Evolutionary conservation across 345 rosid species (phyloP).

Genomic region (Adansonia digitata): DNA sequence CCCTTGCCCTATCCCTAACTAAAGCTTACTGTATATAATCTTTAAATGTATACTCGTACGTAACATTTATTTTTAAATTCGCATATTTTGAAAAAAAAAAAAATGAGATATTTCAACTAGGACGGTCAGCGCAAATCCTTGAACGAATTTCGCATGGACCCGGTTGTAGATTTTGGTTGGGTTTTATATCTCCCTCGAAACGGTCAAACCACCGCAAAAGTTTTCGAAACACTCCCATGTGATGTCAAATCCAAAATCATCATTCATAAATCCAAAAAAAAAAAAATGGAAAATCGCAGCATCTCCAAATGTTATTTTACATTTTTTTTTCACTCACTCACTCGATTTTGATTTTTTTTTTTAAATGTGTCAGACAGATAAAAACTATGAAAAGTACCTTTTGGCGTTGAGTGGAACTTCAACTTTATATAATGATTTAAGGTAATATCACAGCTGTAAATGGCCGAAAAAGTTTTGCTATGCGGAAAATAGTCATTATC

Average conservation of each 20-base stretch:
- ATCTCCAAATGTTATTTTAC: too few species aligned
- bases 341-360: too few species aligned
- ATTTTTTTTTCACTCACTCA: neutral
- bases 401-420: neutral
- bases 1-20: too few species aligned
- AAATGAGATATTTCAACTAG: neutral
- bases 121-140: neutral
- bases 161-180: neutral
- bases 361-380: neutral
- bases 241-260: neutral
- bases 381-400: too few species aligned
- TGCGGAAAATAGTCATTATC: too few species aligned
- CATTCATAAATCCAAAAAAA: neutral
- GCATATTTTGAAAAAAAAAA: too few species aligned
- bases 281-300: neutral
- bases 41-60: too few species aligned
- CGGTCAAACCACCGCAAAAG: neutral
- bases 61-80: too few species aligned
- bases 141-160: neutral
- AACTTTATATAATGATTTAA: neutral
- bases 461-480: neutral
- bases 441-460: neutral
- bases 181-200: neutral
- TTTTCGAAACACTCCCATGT: neutral
- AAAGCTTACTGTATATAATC: too few species aligned